Evolutionary conservation across 768 basidiomycete species (phyloP), one percentile per base, ranked within the genome.

Genomic region (Boletus reticuloceps): DNA sequence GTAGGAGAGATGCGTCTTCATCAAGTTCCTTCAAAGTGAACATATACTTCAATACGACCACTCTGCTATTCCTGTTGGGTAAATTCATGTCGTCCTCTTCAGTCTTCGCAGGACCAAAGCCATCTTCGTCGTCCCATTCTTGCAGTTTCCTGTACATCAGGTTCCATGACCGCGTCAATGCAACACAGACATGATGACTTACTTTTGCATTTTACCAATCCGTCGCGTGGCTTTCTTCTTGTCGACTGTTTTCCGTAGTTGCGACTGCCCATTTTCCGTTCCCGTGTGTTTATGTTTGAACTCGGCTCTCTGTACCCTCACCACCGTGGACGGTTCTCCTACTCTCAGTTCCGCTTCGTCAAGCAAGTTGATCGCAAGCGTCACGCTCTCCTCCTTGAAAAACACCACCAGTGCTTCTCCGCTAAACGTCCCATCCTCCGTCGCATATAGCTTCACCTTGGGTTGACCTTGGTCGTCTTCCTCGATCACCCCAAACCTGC

Each of bases 311-410:
- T 83, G 73, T 27, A 94, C 89, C 50, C 70, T 79, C 85, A 94
- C 93, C 43, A 82, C 73, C 14, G 87, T 84, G 8, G 79, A 79
- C 8, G 88, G 72, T 43, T 90, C 89, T 3, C 95, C 96, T 22
- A 96, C 64, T 54, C 93, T 77, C 56, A 99, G 75, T 69, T 97
- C 94, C 2, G 91, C 91, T 55, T 98, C 96, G 69, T 98, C 95
- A 56, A 98, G 76, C 50, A 98, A 77, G 61, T 79, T 88, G 58
- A 91, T 66, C 10, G 95, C 96, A 51, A 98, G 77, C 5, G 76
- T 72, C 19, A 98, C 97, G n/a, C 89, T 92, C 56, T 94, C 95
- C 69, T 96, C 94, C 71, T 97, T 97, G 79, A 98, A 96, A 72
- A 91, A 99, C 34, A 98, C 94, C 54, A 99, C 87, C 60, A 98